Base-by-base conservation (phyloP, 1,284 basidiomycete genomes). In the Austropuccinia psidii region DNA sequence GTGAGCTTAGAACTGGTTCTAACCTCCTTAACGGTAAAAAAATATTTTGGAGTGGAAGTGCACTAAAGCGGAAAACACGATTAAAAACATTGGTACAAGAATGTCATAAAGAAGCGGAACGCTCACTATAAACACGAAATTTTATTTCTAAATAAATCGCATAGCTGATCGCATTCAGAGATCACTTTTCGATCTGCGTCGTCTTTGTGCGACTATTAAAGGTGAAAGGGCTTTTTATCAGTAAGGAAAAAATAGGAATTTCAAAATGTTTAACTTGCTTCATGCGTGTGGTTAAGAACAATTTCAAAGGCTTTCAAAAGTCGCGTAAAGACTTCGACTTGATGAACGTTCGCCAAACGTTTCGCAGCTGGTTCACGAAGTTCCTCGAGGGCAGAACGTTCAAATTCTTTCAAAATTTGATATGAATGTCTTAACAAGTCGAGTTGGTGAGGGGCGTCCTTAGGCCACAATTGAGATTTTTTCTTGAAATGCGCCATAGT, bases 1-100 rank as follows among this genome's bases (percentile, higher is more conserved):
- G 58, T 45, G 69, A 73, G 37, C 57, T 73, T 19, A 21, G 27
- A 8, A 62, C 49, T 47, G 60, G 69, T 27, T 50, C 19, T 19
- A 27, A 17, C 39, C 49, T 47, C 21, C 43, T 67, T 5, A 67
- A 15, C 2, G 49, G 19, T 8, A 55, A 1, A 33, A 67, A 54
- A 33, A 67, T 67, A 67, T 39, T 67, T 54, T 67, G 52, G 17
- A 67, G 64, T 27, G 64, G 64, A 19, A 67, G 31, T 27, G 50
- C 24, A 33, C 64, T 67, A n/a, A 54, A 60, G 41, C 21, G 7
- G 41, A 41, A 60, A n/a, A 35, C 27, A 21, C 5, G 29, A 33
- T 15, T 41, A 19, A 2, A 11, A 60, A 21, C 13, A 35, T 17
- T 35, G 35, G 35, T 11, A 39, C 37, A 39, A 5, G 17, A n/a